These are phyloP conservation scores for Salicornia ramosissima DNA, from an alignment of 148 eudicot species.

Conservation along the genomic window DNA sequence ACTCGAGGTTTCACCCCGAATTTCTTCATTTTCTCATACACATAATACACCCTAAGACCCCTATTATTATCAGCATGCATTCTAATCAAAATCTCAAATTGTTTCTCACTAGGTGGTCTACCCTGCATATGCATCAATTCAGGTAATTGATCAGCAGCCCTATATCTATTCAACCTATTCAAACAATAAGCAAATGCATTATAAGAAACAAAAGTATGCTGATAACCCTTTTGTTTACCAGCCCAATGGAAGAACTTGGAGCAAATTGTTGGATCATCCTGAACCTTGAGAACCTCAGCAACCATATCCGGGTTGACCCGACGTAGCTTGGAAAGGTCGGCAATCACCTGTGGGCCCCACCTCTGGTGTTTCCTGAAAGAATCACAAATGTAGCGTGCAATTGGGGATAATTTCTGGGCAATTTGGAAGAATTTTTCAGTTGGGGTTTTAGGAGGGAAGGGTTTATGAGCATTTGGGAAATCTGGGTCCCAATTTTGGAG, in stretches of 20 bases:
- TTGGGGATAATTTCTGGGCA: slow-evolving; percentile 58
- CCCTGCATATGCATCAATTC: slow-evolving; percentile 95
- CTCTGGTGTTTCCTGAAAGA: slow-evolving; percentile 57
- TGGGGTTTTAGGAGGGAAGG: slow-evolving; percentile 26
- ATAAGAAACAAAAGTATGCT: slow-evolving; percentile 68
- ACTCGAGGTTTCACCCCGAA: slow-evolving; percentile 79
- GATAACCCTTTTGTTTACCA: slow-evolving; percentile 91
- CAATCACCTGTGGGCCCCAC: slow-evolving; percentile 63
- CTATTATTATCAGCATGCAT: slow-evolving; percentile 79
- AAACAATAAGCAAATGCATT: slow-evolving; percentile 83
- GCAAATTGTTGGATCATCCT: slow-evolving; percentile 49
- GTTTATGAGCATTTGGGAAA: slow-evolving; percentile 15
- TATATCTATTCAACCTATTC: slow-evolving; percentile 61
- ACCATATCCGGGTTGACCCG: slow-evolving; percentile 76
- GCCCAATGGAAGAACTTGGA: slow-evolving; percentile 96
- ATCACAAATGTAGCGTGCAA: slow-evolving; percentile 77
- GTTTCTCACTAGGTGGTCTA: slow-evolving; percentile 78
- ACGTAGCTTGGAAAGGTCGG: slow-evolving; percentile 66
- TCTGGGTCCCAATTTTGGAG: slow-evolving; percentile 76
- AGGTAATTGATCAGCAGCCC: slow-evolving; percentile 89
- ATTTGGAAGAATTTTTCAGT: slow-evolving; percentile 54
- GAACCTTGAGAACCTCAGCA: slow-evolving; percentile 72
- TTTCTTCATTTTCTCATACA: slow-evolving; percentile 92
- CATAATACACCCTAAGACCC: slow-evolving; percentile 80
- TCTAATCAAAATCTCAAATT: slow-evolving; percentile 86